Evolutionary conservation across 139 green algal genomes (phyloP).

Genomic region (Microglena sp.): DNA sequence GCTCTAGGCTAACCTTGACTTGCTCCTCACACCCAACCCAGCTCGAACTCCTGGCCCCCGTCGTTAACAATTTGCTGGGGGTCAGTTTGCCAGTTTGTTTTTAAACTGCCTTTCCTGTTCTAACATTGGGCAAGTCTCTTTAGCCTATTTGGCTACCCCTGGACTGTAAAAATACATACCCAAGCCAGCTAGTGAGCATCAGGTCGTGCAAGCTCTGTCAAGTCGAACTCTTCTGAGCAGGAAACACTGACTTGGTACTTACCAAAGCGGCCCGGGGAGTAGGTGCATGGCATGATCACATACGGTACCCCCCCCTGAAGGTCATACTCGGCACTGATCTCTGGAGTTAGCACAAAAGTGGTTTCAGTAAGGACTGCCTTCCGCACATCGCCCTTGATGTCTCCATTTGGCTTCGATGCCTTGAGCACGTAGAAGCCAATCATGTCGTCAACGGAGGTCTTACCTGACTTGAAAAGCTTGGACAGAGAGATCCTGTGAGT

Average conservation of each 20-base stretch:
- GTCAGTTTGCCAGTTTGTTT: too few relatives aligned
- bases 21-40: too few relatives aligned
- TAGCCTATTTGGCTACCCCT: too few relatives aligned
- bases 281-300: conserved; percentile 47
- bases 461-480: too few relatives aligned
- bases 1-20: too few relatives aligned
- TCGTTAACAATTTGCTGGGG: too few relatives aligned
- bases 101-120: too few relatives aligned
- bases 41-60: too few relatives aligned
- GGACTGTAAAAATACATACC: too few relatives aligned
- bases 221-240: conserved; percentile 13
- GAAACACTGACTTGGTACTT: conserved; percentile 12
- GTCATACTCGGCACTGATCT: conserved; percentile 24
- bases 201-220: conserved; percentile 14
- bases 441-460: conserved; percentile 36
- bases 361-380: conserved; percentile 25
- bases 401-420: conserved; percentile 18
- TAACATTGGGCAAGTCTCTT: too few relatives aligned
- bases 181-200: too few relatives aligned
- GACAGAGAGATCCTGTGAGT: too few relatives aligned
- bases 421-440: conserved; percentile 44
- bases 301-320: conserved; percentile 24
- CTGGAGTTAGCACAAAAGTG: conserved; percentile 24
- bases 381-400: conserved; percentile 23
- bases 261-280: conserved; percentile 23